A percentile compares a stretch with the other conserved stretches of the same genome.
Conservation (phyloP, 768 basidiomycete genomes). For the Leccinum fibrillosum region DNA sequence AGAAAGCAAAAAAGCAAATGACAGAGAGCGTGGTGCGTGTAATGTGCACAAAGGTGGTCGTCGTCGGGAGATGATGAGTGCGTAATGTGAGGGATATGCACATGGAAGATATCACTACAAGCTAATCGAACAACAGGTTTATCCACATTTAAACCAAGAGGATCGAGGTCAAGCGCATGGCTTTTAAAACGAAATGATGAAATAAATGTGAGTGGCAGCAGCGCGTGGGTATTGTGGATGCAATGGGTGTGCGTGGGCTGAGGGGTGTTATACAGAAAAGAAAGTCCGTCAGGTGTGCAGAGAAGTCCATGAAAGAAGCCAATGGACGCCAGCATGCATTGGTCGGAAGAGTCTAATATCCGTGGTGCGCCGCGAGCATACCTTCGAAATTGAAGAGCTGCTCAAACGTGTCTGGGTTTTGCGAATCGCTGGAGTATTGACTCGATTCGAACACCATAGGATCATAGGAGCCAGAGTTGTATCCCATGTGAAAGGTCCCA, state of each 20-base stretch:
- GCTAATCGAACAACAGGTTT: constrained; percentile 35
- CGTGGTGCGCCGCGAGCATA: constrained; percentile 32
- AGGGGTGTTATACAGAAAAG: constrained; percentile 30
- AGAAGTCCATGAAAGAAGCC: constrained; percentile 27
- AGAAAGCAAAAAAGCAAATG: background rate
- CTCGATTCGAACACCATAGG: constrained; percentile 27
- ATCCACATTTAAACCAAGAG: constrained; percentile 35
- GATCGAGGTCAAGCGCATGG: constrained; percentile 7
- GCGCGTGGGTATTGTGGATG: constrained; percentile 29
- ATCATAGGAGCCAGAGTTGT: constrained; percentile 24
- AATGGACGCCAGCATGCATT: constrained; percentile 37
- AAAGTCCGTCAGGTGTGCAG: constrained; percentile 25
- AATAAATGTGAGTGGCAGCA: constrained; percentile 26
- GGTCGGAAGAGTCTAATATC: constrained; percentile 29
- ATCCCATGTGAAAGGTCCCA: constrained; percentile 20
- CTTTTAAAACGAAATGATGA: constrained; percentile 11
- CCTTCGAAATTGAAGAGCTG: constrained; percentile 36
- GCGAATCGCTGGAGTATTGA: constrained; percentile 29
- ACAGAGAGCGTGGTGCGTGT: constrained; percentile 16
- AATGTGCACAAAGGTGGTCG: constrained; percentile 6
- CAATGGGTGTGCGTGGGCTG: constrained; percentile 16
- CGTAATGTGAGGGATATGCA: constrained; percentile 29
- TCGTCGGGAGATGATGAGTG: constrained; percentile 10
- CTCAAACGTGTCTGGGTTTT: constrained; percentile 35
- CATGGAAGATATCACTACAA: constrained; percentile 32